Evolutionary conservation across 2,329 filamentous ascomycete species (phyloP), one percentile per base, ranked within the genome.

Genomic region (Monilinia fructicola): DNA sequence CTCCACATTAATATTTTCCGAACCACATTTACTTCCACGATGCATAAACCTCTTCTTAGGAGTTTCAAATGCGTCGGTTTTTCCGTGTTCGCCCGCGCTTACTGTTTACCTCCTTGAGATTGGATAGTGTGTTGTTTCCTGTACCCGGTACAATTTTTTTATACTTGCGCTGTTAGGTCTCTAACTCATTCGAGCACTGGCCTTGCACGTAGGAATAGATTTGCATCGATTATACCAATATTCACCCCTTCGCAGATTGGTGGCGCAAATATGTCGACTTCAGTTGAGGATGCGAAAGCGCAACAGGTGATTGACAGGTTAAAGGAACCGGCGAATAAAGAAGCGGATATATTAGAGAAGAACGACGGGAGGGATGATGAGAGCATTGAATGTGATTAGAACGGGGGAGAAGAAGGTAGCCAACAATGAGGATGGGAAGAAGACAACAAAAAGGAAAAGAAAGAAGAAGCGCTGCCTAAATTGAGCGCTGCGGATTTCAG

Each of bases 401-500:
- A 64, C 53, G 35, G 53, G 64, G 23, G 53, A 69, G n/a, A 21
- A 65, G 23, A 50, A 66, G 54, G 54, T 71, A 48, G 63, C 69
- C 28, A 58, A 67, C 48, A 67, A 70, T 38, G 50, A 67, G 40
- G 31, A n/a, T 67, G 71, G 38, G 67, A 70, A n/a, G 71, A 73
- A 59, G 61, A 69, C 28, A 58, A 67, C 48, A 67, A 70, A 52
- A 46, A 67, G 46, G 38, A 65, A n/a, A 67, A 72, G 38, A 68
- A 70, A n/a, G 71, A 73, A 59, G 42, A 66, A 7, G 68, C 70
- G 31, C 65, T 86, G 2, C 84, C 86, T 0, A 83, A 85, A 68
- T 78, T 90, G 54, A 84, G 81, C 4, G 74, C 83, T 2, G 78
- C 80, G 54, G 87, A 90, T 61, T 89, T 87, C 69, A 78, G 80